Base-by-base conservation (phyloP, 2,329 filamentous ascomycete genomes). In the Thielaviopsis musarum region DNA sequence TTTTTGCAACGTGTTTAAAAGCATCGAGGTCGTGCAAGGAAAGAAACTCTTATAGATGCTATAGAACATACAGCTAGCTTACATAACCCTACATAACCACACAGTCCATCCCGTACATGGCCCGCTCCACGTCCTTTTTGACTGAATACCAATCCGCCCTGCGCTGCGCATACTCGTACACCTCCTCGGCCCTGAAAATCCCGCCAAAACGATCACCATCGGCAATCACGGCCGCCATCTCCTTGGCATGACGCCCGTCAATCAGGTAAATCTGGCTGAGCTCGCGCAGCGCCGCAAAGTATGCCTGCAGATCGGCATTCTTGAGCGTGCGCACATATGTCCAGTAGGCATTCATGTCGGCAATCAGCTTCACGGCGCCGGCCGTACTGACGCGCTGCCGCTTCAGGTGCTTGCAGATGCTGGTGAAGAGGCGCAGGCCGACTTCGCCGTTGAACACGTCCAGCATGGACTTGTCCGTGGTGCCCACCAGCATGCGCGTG, bases 361-460 rank as follows among this genome's bases (percentile, higher is more conserved):
- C 90, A 68, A 98, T 97, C 64, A 98, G 80, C 70, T 87, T 91
- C 68, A 97, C 82, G 21, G 93, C 88, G 59, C 93, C 93, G 62
- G 89, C 85, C 26, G 89, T 88, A 69, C 85, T 91, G 71, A 98
- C 82, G 59, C 93, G 85, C 75, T 97, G 93, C 10, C 91, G 86
- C 75, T 98, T 98, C 65, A 98, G 80, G 72, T 98, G 93, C 73
- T 98, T 98, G 78, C 91, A 96, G 56, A 98, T 77, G 19, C 88
- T 87, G 21, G 86, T 84, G 73, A 97, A 98, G 57, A 98, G 79
- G 26, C 93, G 86, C 64, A 96, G 80, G 0, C 93, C 93, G 26
- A 98, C 91, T 73, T 98, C 93, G 71, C 93, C 89, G 70, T 95
- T 96, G 77, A 98, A 98, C 15, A 98, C 93, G 68, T 98, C 93